Percentiles rank a stretch among this genome's conserved stretches.
Evolutionary conservation across 2,329 filamentous ascomycete genomes (phyloP).

Genomic region (Calonectria pteridis): DNA sequence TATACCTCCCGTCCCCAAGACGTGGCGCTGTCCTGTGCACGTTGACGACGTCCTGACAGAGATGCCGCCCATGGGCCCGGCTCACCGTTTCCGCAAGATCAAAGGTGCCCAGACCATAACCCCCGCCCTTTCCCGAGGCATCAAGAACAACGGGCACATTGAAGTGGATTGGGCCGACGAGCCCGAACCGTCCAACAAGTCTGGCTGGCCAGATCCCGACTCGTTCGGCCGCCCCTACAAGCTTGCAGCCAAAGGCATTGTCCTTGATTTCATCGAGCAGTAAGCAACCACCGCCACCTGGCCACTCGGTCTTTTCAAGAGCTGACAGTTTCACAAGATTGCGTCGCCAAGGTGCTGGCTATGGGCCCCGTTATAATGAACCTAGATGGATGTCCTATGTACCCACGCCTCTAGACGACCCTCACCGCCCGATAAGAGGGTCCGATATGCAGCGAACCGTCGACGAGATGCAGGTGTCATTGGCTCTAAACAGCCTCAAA

Average conservation of each 20-base stretch:
- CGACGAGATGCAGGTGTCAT: constrained; percentile 74
- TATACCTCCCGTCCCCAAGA: constrained; percentile 79
- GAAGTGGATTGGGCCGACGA: constrained; percentile 74
- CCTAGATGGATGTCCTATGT: constrained; percentile 47
- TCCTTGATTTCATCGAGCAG: constrained; percentile 79
- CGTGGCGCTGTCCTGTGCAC: constrained; percentile 92
- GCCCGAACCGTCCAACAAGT: constrained; percentile 66
- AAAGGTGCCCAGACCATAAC: constrained; percentile 66
- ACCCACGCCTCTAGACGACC: constrained; percentile 38
- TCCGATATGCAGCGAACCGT: constrained; percentile 60
- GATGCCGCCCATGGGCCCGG: constrained; percentile 69
- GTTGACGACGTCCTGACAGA: constrained; percentile 78
- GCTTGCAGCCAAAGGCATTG: constrained; percentile 73
- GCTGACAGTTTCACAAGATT: constrained; percentile 46
- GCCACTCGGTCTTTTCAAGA: background rate
- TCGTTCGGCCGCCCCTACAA: constrained; percentile 75
- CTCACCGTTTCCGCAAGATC: constrained; percentile 72
- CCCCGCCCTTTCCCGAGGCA: constrained; percentile 71
- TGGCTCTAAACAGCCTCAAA: constrained; percentile 71
- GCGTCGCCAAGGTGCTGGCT: constrained; percentile 54
- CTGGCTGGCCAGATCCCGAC: constrained; percentile 68
- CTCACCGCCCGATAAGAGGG: constrained; percentile 41
- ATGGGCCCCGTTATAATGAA: constrained; percentile 48
- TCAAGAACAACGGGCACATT: constrained; percentile 78
- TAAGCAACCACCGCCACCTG: constrained; percentile 52